Conservation (phyloP, 1,139 yeast genomes). For the Magnusiomyces ingens region DNA sequence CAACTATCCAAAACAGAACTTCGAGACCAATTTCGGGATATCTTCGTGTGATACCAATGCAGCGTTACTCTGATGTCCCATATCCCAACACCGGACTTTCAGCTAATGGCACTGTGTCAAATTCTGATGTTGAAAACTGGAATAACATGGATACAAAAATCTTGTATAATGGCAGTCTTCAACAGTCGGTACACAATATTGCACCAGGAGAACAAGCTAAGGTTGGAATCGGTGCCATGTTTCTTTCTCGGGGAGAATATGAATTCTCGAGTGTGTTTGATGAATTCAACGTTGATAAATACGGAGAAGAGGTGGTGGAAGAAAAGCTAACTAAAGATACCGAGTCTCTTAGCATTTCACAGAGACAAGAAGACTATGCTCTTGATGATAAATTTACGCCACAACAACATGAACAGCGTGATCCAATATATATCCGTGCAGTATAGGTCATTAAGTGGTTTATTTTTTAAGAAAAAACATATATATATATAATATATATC, state of each 20-base stretch:
- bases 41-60: slow-evolving; percentile 58
- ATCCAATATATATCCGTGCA: slow-evolving; percentile 33
- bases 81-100: slow-evolving; percentile 15
- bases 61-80: slow-evolving; percentile 24
- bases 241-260: slow-evolving; percentile 64
- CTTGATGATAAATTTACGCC: slow-evolving; percentile 14
- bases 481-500: background rate
- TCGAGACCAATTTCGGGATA: slow-evolving; percentile 42
- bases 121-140: slow-evolving; percentile 13
- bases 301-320: background rate
- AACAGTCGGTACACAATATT: slow-evolving; percentile 43
- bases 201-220: slow-evolving; percentile 39
- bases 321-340: background rate
- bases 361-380: background rate
- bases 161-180: slow-evolving; percentile 57
- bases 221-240: slow-evolving; percentile 48
- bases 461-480: background rate
- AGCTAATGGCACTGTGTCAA: slow-evolving; percentile 20
- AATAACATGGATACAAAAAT: slow-evolving; percentile 25
- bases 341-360: background rate
- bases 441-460: background rate
- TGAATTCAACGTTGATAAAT: slow-evolving; percentile 20
- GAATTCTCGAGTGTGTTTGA: slow-evolving; percentile 76
- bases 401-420: slow-evolving; percentile 31
- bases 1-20: slow-evolving; percentile 44